Evolutionary conservation across 768 basidiomycete genomes (phyloP), one percentile per base, ranked within the genome.

Genomic region (Rubroboletus pulcherrimus): DNA sequence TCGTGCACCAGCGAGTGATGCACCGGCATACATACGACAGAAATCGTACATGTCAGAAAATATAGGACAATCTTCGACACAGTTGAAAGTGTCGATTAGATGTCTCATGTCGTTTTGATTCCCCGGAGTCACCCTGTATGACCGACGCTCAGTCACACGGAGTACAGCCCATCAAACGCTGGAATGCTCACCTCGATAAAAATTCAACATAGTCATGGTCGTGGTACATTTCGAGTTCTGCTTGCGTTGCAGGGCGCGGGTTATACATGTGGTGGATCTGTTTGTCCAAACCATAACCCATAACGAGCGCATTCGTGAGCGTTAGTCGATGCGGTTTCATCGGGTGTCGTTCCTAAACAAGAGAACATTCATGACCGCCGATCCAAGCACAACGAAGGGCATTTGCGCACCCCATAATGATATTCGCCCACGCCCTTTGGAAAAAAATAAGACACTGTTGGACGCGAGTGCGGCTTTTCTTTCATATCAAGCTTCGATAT

Each of bases 271-370:
- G 77, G 63, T 97, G 91, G 66, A 99, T 96, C 62, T 91, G 87
- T 62, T 96, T 92, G 76, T 98, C 93, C 15, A 99, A 77, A 15
- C 93, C 96, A 66, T 98, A 99, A 0, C 95, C 96, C 73, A 96
- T 83, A 12, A 98, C 95, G 45, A 99, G 81, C 2, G 94, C 87
- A 63, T 98, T 99, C 17, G 97, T 98, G 51, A 99, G 73, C 3
- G 96, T 94, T n/a, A 99, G 74, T 26, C 96, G 82, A 64, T 97
- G 93, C 5, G 96, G 96, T 71, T 98, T 97, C 96, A 99, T 99
- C 3, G 96, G 96, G 74, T 99, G 96, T 46, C 89, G 84, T 82
- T 97, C 93, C 96, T 98, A 63, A 41, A 55, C 42, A 49, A 26
- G 5, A 21, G 5, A 21, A 30, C 10, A 40, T 41, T 56, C 53